Evolutionary conservation across 2,329 filamentous ascomycete species (phyloP), one percentile per base, ranked within the genome.

Genomic region (Diaporthe sp.): DNA sequence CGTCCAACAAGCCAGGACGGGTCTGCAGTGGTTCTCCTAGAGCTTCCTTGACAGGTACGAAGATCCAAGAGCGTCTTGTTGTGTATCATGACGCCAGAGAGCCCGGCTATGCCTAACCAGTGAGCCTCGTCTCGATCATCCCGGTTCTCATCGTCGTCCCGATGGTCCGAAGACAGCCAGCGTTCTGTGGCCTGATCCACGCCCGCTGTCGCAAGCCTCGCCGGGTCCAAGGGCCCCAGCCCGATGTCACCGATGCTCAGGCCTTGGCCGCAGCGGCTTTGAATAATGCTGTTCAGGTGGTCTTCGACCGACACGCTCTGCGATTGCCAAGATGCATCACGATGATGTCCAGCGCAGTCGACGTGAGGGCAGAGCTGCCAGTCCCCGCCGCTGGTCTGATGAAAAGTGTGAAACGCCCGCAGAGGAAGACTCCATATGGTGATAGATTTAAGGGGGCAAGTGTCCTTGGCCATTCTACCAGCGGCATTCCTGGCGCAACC

Each of bases 371-470:
- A 73, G 31, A 39, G 42, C 34, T 37, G 10, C 55, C 70, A 68
- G 22, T 12, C 25, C 4, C 42, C 28, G 8, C 22, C 12, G 2
- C n/a, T 8, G n/a, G 12, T 28, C 13, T 9, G 28, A 42, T 76
- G 71, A 17, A 62, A 60, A 10, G 62, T 76, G 37, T 74, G 74
- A 42, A 76, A 74, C 17, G 19, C 37, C 9, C 74, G 57, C 28
- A 76, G 25, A 8, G 74, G 53, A 7, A 73, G 22, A 28, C 37
- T 75, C 74, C 74, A 75, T 5, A 73, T 22, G 12, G 51, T 53
- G 19, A 70, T 73, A 7, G 60, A 60, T 7, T 73, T 70, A 7
- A 61, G 51, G 9, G 74, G 74, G 28, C 74, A 73, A 9, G 71
- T 75, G 3, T 19, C 15, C 42, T 28, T 73, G 13, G 37, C n/a